phyloP scores from a whole-genome alignment of 352 stramenopile species.

The Phytophthora hybrid region DNA sequence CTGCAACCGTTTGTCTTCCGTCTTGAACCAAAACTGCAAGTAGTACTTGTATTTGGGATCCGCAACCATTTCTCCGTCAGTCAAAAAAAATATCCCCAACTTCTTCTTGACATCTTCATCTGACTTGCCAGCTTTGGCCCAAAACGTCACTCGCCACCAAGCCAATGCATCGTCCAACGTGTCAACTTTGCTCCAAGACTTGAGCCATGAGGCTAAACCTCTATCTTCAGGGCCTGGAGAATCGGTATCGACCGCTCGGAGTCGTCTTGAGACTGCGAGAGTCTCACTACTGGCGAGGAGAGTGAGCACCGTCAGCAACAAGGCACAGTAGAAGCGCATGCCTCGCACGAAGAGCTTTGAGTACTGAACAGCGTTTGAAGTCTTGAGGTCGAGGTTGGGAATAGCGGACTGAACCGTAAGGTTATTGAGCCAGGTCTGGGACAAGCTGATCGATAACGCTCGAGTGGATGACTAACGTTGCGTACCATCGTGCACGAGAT shows the following conservation, averaged over 20 bases:
- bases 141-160: neutral
- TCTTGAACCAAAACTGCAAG: neutral
- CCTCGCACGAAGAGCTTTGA: neutral
- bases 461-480: too few relatives aligned
- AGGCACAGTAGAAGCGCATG: neutral
- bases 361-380: neutral
- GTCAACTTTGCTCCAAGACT: neutral
- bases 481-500: too few relatives aligned
- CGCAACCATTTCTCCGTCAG: neutral
- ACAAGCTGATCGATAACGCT: neutral
- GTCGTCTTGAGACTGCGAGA: neutral
- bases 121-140: neutral
- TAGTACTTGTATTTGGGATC: neutral
- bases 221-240: neutral
- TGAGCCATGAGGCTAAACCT: neutral
- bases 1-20: neutral
- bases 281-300: neutral
- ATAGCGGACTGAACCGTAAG: neutral
- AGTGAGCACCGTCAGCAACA: neutral
- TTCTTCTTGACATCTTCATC: neutral
- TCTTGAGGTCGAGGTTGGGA: neutral
- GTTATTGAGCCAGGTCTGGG: neutral
- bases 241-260: neutral
- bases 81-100: neutral
- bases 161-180: neutral